Evolutionary conservation across 352 stramenopile species (phyloP).

Genomic region (Blastocystis sp.): DNA sequence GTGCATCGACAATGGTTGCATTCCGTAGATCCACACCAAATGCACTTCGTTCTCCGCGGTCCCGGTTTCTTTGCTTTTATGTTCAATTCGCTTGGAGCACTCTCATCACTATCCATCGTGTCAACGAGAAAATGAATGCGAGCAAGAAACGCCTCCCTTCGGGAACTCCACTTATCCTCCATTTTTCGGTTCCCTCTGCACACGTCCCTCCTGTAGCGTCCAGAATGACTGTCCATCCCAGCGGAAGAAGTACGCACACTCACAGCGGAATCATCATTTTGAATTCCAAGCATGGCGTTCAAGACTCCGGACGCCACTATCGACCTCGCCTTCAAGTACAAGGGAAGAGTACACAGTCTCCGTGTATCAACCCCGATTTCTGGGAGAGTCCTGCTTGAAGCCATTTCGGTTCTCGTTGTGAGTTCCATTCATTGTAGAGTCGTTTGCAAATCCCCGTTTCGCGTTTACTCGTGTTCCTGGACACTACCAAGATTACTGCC

Average conservation of each 20-base stretch:
- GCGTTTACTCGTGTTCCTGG: background rate
- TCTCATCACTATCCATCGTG: background rate
- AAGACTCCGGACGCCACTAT: no score
- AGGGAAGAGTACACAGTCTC: background rate
- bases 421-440: background rate
- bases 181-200: no score
- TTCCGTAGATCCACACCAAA: conserved; percentile 55
- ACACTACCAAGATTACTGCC: background rate
- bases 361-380: background rate
- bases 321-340: background rate
- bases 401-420: background rate
- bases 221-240: no score
- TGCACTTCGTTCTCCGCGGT: conserved; percentile 22
- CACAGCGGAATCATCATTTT: no score
- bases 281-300: no score
- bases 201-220: no score
- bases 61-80: conserved; percentile 30
- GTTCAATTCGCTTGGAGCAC: background rate
- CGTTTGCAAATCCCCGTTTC: background rate
- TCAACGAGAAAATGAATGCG: background rate
- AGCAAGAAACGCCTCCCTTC: background rate
- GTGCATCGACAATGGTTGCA: conserved; percentile 57
- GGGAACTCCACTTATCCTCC: no score
- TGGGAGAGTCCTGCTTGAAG: background rate
- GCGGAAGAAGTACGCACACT: no score